Evolutionary conservation across 1,284 basidiomycete genomes (phyloP).

Genomic region (Clitocybe nebularis): DNA sequence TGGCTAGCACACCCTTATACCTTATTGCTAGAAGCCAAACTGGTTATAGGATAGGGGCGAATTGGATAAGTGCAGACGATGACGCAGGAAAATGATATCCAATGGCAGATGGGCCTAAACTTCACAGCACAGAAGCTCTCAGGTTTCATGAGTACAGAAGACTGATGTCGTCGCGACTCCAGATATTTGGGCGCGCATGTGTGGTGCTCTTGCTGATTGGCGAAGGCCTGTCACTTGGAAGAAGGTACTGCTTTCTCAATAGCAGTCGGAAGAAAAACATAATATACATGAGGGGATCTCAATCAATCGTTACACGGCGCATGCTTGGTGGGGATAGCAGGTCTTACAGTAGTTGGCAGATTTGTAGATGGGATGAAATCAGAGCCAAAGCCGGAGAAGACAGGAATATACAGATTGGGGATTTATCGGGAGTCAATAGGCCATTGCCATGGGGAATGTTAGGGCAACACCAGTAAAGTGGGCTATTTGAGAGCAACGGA

Average conservation of each 20-base stretch:
- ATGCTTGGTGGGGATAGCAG: too few species aligned
- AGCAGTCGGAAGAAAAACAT: too few species aligned
- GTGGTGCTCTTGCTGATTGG: conserved; percentile 11
- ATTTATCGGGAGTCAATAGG: conserved; percentile 10
- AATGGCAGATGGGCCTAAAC: background rate
- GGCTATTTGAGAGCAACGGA: background rate
- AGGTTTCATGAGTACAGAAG: background rate
- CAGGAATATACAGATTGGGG: conserved; percentile 10
- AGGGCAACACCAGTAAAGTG: conserved; percentile 11
- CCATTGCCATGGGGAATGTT: conserved; percentile 14
- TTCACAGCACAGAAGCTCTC: background rate
- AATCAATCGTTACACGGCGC: conserved; percentile 13
- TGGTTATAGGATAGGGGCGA: too few species aligned
- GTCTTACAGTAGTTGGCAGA: background rate
- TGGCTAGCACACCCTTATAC: too few species aligned
- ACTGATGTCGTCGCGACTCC: background rate
- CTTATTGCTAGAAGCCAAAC: too few species aligned
- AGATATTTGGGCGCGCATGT: background rate
- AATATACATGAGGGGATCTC: too few species aligned
- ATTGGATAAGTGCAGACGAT: too few species aligned
- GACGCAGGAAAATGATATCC: background rate
- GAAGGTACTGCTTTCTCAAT: too few species aligned
- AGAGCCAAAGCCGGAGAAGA: conserved; percentile 4
- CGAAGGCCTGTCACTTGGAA: conserved; percentile 14
- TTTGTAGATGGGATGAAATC: conserved; percentile 11